Evolutionary conservation across 306 rosid genomes (phyloP), one percentile per base, ranked within the genome.

Genomic region (Glycine soja): DNA sequence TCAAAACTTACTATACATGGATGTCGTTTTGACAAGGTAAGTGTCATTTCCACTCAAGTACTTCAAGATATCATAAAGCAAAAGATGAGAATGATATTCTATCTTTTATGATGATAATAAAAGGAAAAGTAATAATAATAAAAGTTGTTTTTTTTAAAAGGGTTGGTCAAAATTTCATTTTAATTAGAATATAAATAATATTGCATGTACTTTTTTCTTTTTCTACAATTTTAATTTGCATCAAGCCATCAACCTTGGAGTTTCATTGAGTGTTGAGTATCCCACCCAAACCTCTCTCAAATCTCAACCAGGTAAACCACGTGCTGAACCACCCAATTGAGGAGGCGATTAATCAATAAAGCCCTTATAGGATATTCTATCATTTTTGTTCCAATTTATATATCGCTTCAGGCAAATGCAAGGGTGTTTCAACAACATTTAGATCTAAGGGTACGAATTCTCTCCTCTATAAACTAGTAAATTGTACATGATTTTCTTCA

Each of bases 41-140:
- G 30, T 24, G 30, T 0, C 30, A 24, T 24, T 82, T 48, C 24
- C 58, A 82, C 77, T 68, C 2, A 18, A 76, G 71, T 51, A 58
- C 5, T 8, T 76, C 53, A 68, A 75, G 10, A 66, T 81, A 18
- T 74, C 57, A 45, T n/a, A 3, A 40, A 56, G 40, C 11, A 57
- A 74, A 77, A 38, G 0, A 42, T 74, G 84, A 53, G 72, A 74
- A 56, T 81, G 75, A 24, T 59, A 32, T 69, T 50, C 51, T 54
- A 54, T 62, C 14, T 61, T 19, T 42, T 42, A 50, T 36, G 2
- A 24, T 24, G 30, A 9, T 72, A 7, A 9, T 72, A 7, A 12
- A 51, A 72, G 2, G 34, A 16, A 72, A 24, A 1, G 53, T 65
- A 24, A 24, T 24, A 24, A 24, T 24, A 24, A 24, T 24, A 24